These are phyloP conservation scores for Globisporangium iwayamae DNA, from an alignment of 352 stramenopile genomes.

Conservation along the genomic window DNA sequence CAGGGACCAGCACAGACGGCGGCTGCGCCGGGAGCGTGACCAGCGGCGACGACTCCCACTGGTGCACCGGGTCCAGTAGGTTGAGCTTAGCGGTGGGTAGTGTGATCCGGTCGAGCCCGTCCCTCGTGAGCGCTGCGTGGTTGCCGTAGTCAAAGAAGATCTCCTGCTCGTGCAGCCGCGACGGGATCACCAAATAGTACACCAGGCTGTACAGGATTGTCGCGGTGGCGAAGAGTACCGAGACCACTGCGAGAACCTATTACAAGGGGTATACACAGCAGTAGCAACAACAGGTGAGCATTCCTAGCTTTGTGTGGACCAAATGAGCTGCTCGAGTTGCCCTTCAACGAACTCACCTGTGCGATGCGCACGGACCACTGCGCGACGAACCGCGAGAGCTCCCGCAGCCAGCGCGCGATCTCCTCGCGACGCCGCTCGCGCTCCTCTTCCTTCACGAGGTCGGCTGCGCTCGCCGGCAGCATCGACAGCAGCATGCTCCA, in stretches of 20 bases:
- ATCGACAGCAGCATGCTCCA: slow-evolving; percentile 54
- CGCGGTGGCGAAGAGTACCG: slow-evolving; percentile 47
- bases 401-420: slow-evolving; percentile 23
- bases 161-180: slow-evolving; percentile 70
- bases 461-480: slow-evolving; percentile 38
- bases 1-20: slow-evolving; percentile 43
- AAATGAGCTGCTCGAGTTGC: not conserved
- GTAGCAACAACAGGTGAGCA: too few species aligned
- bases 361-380: slow-evolving; percentile 32
- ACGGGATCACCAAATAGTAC: slow-evolving; percentile 79
- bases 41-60: slow-evolving; percentile 48
- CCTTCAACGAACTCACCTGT: slow-evolving; percentile 17
- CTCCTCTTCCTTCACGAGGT: slow-evolving; percentile 43
- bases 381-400: slow-evolving; percentile 31
- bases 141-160: slow-evolving; percentile 74
- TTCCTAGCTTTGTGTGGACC: not conserved
- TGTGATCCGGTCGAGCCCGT: slow-evolving; percentile 15
- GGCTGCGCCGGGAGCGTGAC: slow-evolving; percentile 17
- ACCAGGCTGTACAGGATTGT: slow-evolving; percentile 63
- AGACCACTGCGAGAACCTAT: slow-evolving; percentile 33
- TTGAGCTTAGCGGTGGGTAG: slow-evolving; percentile 56
- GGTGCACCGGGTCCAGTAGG: slow-evolving; percentile 47
- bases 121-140: slow-evolving; percentile 34
- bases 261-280: too few species aligned
- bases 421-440: slow-evolving; percentile 46